Evolutionary conservation across 1,139 yeast genomes (phyloP), one percentile per base, ranked within the genome.

Genomic region (Suhomyces choctaworum): DNA sequence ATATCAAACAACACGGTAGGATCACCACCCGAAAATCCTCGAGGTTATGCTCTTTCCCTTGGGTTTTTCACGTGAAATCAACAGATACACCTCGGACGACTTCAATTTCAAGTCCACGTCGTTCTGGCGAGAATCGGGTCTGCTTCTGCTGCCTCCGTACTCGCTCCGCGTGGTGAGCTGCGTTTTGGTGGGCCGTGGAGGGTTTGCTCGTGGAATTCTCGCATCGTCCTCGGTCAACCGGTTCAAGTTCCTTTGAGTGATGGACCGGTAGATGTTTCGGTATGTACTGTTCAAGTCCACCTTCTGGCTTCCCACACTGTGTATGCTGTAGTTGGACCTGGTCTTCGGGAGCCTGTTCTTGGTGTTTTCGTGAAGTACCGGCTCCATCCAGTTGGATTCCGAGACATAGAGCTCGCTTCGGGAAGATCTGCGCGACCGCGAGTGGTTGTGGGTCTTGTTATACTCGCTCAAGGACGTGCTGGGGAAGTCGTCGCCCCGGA

Each of bases 311-410:
- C 37, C 36, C 13, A 36, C 36, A 26, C 37, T 36, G 22, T 44
- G 41, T 40, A 64, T 51, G 35, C 65, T 62, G 38, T 62, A 56
- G 24, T 48, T 50, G n/a, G 67, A 60, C 27, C 62, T 44, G 10
- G 66, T 50, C 34, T 56, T 56, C 13, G 45, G 7, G 44, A 10
- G 45, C 20, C 12, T 47, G 25, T 5, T 39, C 34, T 11, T 37
- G 37, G 2, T 39, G 31, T 15, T 33, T 40, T 8, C 34, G 32
- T n/a, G n/a, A n/a, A n/a, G n/a, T 14, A 41, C 36, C 5, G 72
- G 71, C 34, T 69, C 74, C 73, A 68, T 67, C 75, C 76, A 69
- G 37, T 66, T 68, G 28, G 64, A 59, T 30, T 63, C 73, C 2
- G 69, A 54, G 2, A 61, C 54, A 46, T 70, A 67, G 34, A 69